Percentiles rank a stretch among this genome's conserved stretches.
Conservation (phyloP, 495 filamentous ascomycete species). For the Tuber microsphaerosporum region DNA sequence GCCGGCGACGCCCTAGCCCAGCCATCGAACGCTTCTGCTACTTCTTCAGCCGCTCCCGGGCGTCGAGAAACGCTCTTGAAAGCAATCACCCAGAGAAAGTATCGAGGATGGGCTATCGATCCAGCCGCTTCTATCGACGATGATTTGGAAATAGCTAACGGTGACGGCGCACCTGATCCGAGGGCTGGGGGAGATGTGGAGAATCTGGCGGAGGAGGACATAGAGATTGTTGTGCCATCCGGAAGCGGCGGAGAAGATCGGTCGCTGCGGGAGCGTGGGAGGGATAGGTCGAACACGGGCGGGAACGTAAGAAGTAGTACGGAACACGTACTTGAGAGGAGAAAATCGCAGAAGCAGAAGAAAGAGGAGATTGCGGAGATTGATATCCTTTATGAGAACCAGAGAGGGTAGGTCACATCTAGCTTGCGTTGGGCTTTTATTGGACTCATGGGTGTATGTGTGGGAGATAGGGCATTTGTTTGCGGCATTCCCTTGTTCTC, state of each 20-base stretch:
- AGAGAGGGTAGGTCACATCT: constrained; percentile 53
- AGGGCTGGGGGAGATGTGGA: constrained; percentile 33
- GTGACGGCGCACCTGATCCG: constrained; percentile 16
- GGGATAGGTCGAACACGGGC: constrained; percentile 34
- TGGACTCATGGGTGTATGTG: not conserved
- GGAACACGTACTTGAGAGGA: constrained; percentile 17
- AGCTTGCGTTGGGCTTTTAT: not conserved
- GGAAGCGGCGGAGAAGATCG: constrained; percentile 14
- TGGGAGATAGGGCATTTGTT: constrained; percentile 54
- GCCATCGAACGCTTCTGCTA: constrained; percentile 16
- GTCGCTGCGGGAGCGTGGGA: not conserved
- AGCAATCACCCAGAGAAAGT: constrained; percentile 38
- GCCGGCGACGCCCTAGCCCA: constrained; percentile 14
- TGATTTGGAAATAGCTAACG: constrained; percentile 14
- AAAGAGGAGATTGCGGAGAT: constrained; percentile 53
- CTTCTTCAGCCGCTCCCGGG: constrained; percentile 9
- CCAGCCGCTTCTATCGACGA: constrained; percentile 7
- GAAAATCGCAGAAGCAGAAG: constrained; percentile 14
- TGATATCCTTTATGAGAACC: constrained; percentile 92
- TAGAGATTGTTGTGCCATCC: constrained; percentile 7
- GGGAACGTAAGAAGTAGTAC: constrained; percentile 31
- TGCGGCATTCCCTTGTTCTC: constrained; percentile 89
- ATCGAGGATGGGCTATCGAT: constrained; percentile 26
- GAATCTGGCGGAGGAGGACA: constrained; percentile 18
- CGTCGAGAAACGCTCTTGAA: constrained; percentile 34